Base-by-base conservation (phyloP, 2,329 filamentous ascomycete genomes). In the Aspergillus pseudoviridinutans region DNA sequence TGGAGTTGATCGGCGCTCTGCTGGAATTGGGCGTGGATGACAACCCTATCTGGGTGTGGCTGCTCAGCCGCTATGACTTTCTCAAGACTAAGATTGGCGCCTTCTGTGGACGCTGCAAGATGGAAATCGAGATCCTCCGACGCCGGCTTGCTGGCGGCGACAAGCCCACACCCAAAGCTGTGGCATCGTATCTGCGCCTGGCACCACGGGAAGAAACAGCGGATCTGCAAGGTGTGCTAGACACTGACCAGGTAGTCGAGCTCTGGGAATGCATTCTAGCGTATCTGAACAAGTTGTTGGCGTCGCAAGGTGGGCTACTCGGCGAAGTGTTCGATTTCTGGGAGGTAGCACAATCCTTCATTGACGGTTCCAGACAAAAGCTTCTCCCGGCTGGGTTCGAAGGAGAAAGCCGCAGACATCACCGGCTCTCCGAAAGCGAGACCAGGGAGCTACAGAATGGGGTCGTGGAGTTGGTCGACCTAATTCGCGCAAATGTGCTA, bases 31-130 rank as follows among this genome's bases (percentile, higher is more conserved):
- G 94, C 6, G 92, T 96, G 2, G 89, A 96, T 9, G 92, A 97
- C 58, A 99, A 96, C 66, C 94, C 94, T 1, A 96, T 99, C 61
- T 96, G 91, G 90, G 84, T 95, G 10, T 99, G 94, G 92, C 84
- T 99, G 27, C 79, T 93, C 55, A 96, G 91, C 68, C 87, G 91
- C 49, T 95, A 92, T 69, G 91, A 96, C 62, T 87, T 92, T 68
- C 81, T 99, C 56, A 97, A 94, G 74, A 87, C 87, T 62, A 95
- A 90, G 71, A 93, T 97, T 54, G 84, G 86, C 46, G 80, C 84
- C 0, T 89, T 87, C 14, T 91, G 91, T 53, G 92, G 97, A 62
- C 86, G 92, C n/a, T 88, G 89, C 53, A 90, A 89, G 71, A 86
- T 96, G 20, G 93, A 99, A 74, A 92, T 97, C 63, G 94, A 99